Evolutionary conservation across 176 grass and related monocot genomes (phyloP).

Genomic region (Ensete ventricosum): DNA sequence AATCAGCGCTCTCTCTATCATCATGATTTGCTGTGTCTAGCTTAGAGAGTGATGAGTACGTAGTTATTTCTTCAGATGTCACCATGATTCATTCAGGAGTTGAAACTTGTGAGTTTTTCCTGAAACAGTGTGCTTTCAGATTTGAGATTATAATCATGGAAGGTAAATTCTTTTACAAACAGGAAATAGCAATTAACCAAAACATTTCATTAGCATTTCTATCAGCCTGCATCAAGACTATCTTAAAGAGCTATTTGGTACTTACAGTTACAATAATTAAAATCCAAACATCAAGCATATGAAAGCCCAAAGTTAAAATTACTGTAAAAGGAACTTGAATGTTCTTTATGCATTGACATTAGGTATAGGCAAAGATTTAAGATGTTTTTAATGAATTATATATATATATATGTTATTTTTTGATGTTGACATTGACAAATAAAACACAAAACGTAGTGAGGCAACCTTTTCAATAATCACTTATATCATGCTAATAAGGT

Average conservation of each 20-base stretch:
- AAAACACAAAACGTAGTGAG: too few relatives aligned
- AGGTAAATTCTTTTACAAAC: not conserved
- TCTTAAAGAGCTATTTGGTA: not conserved
- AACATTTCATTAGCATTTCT: too few relatives aligned
- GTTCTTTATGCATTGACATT: too few relatives aligned
- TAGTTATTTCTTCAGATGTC: constrained; percentile 4
- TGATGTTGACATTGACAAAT: too few relatives aligned
- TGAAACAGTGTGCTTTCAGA: not conserved
- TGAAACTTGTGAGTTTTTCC: constrained; percentile 1
- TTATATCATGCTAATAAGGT: too few relatives aligned
- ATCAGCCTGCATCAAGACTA: not conserved
- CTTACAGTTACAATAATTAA: not conserved
- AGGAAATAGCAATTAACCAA: not conserved
- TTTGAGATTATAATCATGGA: not conserved
- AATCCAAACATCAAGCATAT: not conserved
- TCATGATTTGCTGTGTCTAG: constrained; percentile 1
- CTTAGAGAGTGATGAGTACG: constrained; percentile 18
- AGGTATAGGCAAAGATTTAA: too few relatives aligned
- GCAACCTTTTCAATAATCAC: too few relatives aligned
- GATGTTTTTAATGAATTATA: too few relatives aligned
- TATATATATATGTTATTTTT: too few relatives aligned
- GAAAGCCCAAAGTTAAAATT: not conserved
- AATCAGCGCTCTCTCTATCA: not conserved
- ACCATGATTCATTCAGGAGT: constrained; percentile 10
- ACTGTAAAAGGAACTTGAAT: too few relatives aligned